A percentile compares a stretch with the other conserved stretches of the same genome.
phyloP scores from a whole-genome alignment of 1,284 basidiomycete species.

The Ustilago xerochloae region DNA sequence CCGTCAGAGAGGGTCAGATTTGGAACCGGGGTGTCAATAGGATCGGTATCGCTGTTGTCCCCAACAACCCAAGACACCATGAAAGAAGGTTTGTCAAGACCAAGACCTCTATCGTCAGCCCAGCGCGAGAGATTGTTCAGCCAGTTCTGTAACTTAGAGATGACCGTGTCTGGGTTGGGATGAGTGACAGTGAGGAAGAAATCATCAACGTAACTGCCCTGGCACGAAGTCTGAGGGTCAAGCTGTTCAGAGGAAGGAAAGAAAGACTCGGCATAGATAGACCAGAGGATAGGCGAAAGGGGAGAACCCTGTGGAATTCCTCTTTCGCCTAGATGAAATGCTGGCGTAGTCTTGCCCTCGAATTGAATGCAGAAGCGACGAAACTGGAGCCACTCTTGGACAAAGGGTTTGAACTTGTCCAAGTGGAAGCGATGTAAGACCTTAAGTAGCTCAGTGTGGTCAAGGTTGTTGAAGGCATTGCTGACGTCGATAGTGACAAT shows the following conservation, averaged over 20 bases:
- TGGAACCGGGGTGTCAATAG: too few species aligned
- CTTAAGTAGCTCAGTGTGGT: not conserved
- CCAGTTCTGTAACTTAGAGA: not conserved
- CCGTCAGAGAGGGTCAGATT: not conserved
- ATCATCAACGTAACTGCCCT: not conserved
- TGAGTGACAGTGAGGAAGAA: not conserved
- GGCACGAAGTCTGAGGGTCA: not conserved
- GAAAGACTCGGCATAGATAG: not conserved
- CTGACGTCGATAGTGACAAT: not conserved
- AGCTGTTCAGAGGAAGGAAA: not conserved
- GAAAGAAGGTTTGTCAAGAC: not conserved
- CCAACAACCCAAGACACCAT: not conserved
- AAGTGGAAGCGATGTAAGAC: too few species aligned
- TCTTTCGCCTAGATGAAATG: not conserved
- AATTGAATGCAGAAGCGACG: not conserved
- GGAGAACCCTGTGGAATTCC: not conserved
- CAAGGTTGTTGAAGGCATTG: not conserved
- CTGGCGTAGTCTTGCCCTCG: not conserved
- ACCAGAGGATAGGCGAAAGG: not conserved
- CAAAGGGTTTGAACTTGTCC: too few species aligned
- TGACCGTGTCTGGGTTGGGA: not conserved
- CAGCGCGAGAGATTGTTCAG: not conserved
- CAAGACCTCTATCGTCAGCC: not conserved
- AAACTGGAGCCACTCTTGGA: not conserved
- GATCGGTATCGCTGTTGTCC: not conserved